A percentile compares a stretch with the other conserved stretches of the same genome.
These are phyloP conservation scores for Silene conica DNA, from an alignment of 148 eudicot genomes.

Conservation along the genomic window DNA sequence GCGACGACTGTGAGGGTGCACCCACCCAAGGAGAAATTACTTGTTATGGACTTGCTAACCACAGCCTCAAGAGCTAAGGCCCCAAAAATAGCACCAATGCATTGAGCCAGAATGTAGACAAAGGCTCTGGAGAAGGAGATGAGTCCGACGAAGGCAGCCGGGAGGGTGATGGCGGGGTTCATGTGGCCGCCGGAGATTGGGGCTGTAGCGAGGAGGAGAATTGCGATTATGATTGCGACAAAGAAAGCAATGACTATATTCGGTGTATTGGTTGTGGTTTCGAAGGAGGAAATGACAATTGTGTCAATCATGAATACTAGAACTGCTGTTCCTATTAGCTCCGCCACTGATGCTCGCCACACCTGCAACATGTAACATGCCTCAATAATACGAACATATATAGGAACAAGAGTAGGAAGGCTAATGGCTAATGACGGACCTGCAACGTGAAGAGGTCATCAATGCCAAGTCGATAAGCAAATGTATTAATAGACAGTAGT, in stretches of 20 bases:
- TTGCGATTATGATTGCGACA: conserved; percentile 17
- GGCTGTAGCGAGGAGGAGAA: conserved; percentile 26
- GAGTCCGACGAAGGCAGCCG: conserved; percentile 29
- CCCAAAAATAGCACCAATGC: conserved; percentile 24
- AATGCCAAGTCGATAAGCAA: conserved; percentile 21
- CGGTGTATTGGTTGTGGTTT: conserved; percentile 20
- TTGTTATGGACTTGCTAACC: conserved; percentile 16
- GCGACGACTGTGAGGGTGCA: conserved; percentile 21
- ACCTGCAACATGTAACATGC: conserved; percentile 10
- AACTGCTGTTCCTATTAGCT: conserved; percentile 26
- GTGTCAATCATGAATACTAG: conserved; percentile 32
- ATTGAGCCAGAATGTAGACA: conserved; percentile 31
- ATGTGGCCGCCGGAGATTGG: conserved; percentile 29
- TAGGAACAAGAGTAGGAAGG: no score
- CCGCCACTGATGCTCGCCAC: conserved; percentile 29
- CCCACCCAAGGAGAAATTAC: conserved; percentile 22
- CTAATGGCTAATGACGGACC: not conserved
- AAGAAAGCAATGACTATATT: conserved; percentile 22
- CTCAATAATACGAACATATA: not conserved
- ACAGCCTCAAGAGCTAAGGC: conserved; percentile 27
- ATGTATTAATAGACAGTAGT: not conserved
- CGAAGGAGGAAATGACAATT: conserved; percentile 22
- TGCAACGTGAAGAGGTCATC: conserved; percentile 21
- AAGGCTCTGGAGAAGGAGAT: conserved; percentile 26
- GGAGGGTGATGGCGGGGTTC: conserved; percentile 25